Conservation (phyloP, 306 rosid genomes). For the Amphicarpaea edgeworthii region DNA sequence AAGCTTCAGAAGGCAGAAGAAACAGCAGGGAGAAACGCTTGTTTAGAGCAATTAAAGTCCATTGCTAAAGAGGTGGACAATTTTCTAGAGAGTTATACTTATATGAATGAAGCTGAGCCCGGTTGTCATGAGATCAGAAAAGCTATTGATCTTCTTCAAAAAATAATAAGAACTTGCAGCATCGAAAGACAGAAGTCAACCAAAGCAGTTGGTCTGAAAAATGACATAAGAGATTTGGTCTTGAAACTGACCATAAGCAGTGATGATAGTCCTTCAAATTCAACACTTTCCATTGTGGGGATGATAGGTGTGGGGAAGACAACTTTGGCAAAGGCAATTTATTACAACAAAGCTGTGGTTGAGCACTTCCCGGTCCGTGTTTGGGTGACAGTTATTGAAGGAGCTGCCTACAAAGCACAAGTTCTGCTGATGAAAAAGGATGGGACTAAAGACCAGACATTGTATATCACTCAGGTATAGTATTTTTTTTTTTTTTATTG, state of each 20-base stretch:
- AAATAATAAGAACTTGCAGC: conserved; percentile 16
- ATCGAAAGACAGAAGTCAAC: conserved; percentile 34
- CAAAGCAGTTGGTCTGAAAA: conserved; percentile 40
- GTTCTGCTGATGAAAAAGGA: conserved; percentile 37
- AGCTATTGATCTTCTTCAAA: conserved; percentile 20
- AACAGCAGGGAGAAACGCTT: conserved; percentile 23
- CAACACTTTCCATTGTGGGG: conserved; percentile 49
- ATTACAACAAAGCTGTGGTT: neutral
- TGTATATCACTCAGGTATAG: neutral
- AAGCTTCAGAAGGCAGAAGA: conserved; percentile 22
- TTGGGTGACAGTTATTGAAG: conserved; percentile 40
- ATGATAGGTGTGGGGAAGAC: conserved; percentile 60
- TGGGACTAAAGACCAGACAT: conserved; percentile 7
- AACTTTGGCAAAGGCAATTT: conserved; percentile 51
- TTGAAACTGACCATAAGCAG: conserved; percentile 8
- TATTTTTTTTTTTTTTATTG: too few species aligned
- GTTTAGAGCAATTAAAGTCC: conserved; percentile 30
- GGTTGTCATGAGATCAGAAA: conserved; percentile 21
- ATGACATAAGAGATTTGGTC: conserved; percentile 36
- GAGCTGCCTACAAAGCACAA: conserved; percentile 16
- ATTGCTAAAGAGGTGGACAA: conserved; percentile 10
- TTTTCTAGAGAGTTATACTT: neutral
- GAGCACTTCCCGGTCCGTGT: conserved; percentile 37
- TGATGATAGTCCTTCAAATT: neutral
- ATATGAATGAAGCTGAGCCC: neutral